Conservation (phyloP, 305 asterid species). For the Fraxinus velutina region DNA sequence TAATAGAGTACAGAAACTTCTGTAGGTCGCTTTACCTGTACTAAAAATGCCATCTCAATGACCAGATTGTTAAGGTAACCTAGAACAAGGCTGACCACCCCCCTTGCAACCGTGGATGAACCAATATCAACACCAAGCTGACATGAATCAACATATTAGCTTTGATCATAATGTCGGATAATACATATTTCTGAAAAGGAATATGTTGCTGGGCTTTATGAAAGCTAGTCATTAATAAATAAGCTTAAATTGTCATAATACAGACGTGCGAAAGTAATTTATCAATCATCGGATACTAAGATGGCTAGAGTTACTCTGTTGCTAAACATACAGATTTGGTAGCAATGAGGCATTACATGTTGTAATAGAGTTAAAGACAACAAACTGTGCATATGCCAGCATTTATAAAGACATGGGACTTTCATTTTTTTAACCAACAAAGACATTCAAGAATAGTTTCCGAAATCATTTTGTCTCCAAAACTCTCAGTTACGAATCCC, state of each 20-base stretch:
- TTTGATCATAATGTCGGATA: neutral
- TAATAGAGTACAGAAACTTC: neutral
- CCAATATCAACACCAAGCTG: conserved; percentile 94
- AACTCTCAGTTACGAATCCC: neutral
- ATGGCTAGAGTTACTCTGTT: neutral
- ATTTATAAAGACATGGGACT: neutral
- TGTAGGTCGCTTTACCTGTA: conserved; percentile 53
- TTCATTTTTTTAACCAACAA: neutral
- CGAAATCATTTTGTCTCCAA: neutral
- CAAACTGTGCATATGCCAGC: neutral
- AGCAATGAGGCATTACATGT: neutral
- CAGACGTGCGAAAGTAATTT: conserved; percentile 7
- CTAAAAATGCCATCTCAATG: conserved; percentile 88
- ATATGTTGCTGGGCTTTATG: neutral
- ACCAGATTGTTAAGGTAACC: conserved; percentile 93
- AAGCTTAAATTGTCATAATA: neutral
- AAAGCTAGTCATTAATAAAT: neutral
- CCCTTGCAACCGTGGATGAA: conserved; percentile 94
- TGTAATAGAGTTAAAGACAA: neutral
- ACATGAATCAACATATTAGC: conserved; percentile 16
- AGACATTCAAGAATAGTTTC: neutral
- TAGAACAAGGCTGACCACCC: conserved; percentile 93
- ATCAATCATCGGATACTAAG: neutral
- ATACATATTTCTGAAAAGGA: conserved; percentile 3
- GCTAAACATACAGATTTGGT: neutral